Conservation (phyloP, 306 rosid species). For the Echinosophora koreensis region DNA sequence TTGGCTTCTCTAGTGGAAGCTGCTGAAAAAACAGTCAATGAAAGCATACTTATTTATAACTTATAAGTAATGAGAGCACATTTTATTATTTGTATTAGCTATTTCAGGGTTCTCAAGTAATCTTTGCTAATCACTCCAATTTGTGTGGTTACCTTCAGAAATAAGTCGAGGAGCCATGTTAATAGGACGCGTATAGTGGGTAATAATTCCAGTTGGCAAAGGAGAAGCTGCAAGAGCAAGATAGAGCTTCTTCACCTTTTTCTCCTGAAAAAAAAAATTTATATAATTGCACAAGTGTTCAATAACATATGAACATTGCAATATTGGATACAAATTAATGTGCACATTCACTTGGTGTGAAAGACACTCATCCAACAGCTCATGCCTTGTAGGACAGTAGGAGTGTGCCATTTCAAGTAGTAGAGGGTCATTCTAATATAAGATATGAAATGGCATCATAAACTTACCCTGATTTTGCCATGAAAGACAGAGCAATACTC, state of each 20-base stretch:
- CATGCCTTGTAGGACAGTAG: conserved; percentile 38
- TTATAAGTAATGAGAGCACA: conserved; percentile 25
- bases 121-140: conserved; percentile 19
- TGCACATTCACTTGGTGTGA: conserved; percentile 26
- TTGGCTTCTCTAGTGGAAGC: conserved; percentile 34
- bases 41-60: conserved; percentile 31
- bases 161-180: conserved; percentile 85
- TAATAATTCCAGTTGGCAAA: conserved; percentile 70
- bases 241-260: conserved; percentile 88
- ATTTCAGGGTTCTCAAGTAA: conserved; percentile 35
- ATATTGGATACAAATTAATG: conserved; percentile 34
- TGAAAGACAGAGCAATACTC: conserved; percentile 92
- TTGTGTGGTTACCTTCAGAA: conserved; percentile 70
- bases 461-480: conserved; percentile 88
- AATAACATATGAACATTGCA: neutral
- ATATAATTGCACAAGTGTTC: conserved; percentile 1
- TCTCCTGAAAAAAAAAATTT: conserved; percentile 71
- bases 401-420: conserved; percentile 34
- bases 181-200: conserved; percentile 90
- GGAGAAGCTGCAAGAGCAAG: conserved; percentile 92
- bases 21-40: conserved; percentile 28
- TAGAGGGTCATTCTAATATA: conserved; percentile 29
- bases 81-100: conserved; percentile 22
- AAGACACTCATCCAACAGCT: conserved; percentile 39
- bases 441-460: conserved; percentile 44